Percentiles rank a stretch among this genome's conserved stretches.
Conservation (phyloP, 495 filamentous ascomycete species). For the Podospora fimiseda region DNA sequence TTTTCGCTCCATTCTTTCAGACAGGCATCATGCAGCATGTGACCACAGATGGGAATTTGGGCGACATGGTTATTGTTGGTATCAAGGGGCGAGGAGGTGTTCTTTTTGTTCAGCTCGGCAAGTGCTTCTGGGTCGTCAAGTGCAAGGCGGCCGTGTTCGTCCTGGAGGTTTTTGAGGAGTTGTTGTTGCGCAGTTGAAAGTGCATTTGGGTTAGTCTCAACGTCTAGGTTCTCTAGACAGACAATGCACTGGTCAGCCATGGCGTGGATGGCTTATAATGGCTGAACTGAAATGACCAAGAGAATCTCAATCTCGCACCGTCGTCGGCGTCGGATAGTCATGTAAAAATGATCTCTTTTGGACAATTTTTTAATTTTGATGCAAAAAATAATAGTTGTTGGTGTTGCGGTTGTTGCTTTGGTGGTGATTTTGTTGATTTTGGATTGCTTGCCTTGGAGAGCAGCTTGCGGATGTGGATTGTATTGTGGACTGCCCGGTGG, state of each 20-base stretch:
- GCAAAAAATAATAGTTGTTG: not conserved
- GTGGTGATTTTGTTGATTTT: not conserved
- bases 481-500: not conserved
- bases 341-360: slow-evolving; percentile 20
- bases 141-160: slow-evolving; percentile 18
- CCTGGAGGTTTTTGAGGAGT: slow-evolving; percentile 7
- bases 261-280: slow-evolving; percentile 15
- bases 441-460: not conserved
- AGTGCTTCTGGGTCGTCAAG: slow-evolving; percentile 35
- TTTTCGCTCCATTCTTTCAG: slow-evolving; percentile 88
- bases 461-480: not conserved
- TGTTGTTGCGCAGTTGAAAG: slow-evolving; percentile 9
- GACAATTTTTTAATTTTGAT: not conserved
- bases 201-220: slow-evolving; percentile 22
- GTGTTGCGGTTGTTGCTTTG: not conserved
- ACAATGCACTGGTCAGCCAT: slow-evolving; percentile 97
- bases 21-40: slow-evolving; percentile 87
- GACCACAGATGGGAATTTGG: slow-evolving; percentile 62
- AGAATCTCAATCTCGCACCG: not conserved
- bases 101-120: slow-evolving; percentile 42
- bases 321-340: slow-evolving; percentile 26
- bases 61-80: slow-evolving; percentile 37
- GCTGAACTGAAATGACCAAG: not conserved
- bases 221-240: slow-evolving; percentile 84
- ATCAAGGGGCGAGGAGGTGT: not conserved